Percentiles rank a stretch among this genome's conserved stretches.
These are phyloP conservation scores for Paramecium bursaria DNA, from an alignment of 73 alveolate species.

Conservation along the genomic window DNA sequence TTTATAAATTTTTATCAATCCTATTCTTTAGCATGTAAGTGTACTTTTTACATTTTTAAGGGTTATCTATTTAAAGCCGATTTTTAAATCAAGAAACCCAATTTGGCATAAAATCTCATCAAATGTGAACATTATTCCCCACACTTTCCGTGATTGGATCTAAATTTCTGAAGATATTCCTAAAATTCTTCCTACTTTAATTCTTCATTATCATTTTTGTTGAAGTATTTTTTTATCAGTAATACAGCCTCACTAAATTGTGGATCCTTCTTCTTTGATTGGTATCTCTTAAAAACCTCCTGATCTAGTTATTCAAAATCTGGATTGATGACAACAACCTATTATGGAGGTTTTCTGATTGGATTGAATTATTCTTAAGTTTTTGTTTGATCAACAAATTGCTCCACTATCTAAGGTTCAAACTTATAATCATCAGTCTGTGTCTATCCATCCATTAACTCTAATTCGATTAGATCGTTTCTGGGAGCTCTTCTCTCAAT, in stretches of 20 bases:
- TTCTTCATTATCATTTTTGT: slow-evolving; percentile 36
- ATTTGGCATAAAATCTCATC: slow-evolving; percentile 56
- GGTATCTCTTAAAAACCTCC: slow-evolving; percentile 29
- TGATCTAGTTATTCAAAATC: slow-evolving; percentile 42
- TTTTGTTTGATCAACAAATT: too few relatives aligned
- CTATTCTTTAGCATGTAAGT: slow-evolving; percentile 43
- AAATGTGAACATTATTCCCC: slow-evolving; percentile 59
- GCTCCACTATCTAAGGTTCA: too few relatives aligned
- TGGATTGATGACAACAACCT: slow-evolving; percentile 30
- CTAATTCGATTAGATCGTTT: too few relatives aligned
- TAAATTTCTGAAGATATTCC: slow-evolving; percentile 21
- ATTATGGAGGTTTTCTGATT: not conserved
- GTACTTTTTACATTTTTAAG: slow-evolving; percentile 24
- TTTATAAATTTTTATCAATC: not conserved
- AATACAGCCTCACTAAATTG: slow-evolving; percentile 41
- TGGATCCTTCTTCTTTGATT: slow-evolving; percentile 39
- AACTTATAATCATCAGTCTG: too few relatives aligned
- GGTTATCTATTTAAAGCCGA: slow-evolving; percentile 55
- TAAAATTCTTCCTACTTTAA: slow-evolving; percentile 41
- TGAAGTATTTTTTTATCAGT: slow-evolving; percentile 28
- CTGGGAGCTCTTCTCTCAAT: slow-evolving; percentile 35
- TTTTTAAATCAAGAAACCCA: slow-evolving; percentile 43
- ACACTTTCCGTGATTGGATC: slow-evolving; percentile 51
- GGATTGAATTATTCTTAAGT: slow-evolving; percentile 42
- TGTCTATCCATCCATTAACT: too few relatives aligned